A percentile compares a stretch with the other conserved stretches of the same genome.
Conservation (phyloP, 495 filamentous ascomycete species). For the Podospora fimiseda region DNA sequence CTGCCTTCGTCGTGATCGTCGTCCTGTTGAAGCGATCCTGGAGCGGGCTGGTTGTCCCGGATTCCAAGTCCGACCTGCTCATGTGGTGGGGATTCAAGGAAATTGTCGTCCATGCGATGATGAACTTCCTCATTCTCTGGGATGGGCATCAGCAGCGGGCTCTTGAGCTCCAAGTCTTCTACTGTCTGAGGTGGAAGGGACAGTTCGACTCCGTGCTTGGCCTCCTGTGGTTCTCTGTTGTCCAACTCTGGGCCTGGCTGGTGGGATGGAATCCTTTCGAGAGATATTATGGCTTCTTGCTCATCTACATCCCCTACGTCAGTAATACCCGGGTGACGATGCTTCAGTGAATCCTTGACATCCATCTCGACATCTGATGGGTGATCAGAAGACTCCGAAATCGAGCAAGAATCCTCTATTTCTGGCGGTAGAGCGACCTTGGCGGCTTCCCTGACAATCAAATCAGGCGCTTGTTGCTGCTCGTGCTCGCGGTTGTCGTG, state of each 20-base stretch:
- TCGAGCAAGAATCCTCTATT: neutral
- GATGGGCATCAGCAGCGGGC: neutral
- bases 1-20: neutral
- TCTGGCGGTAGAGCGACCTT: neutral
- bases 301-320: neutral
- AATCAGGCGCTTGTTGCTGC: too few species aligned
- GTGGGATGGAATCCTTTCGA: neutral
- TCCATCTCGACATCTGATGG: neutral
- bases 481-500: neutral
- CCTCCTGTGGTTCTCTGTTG: neutral
- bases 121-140: neutral
- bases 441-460: neutral
- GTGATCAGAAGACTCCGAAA: neutral
- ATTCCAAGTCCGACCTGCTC: neutral
- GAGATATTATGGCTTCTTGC: neutral
- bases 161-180: neutral
- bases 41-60: neutral
- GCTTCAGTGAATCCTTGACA: neutral
- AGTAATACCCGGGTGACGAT: neutral
- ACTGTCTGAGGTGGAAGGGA: neutral
- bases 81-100: too few species aligned
- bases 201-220: neutral
- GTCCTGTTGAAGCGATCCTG: neutral
- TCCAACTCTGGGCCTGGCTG: neutral
- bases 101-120: neutral